Conservation (phyloP, 2,329 filamentous ascomycete genomes). For the Talaromyces sp. region DNA sequence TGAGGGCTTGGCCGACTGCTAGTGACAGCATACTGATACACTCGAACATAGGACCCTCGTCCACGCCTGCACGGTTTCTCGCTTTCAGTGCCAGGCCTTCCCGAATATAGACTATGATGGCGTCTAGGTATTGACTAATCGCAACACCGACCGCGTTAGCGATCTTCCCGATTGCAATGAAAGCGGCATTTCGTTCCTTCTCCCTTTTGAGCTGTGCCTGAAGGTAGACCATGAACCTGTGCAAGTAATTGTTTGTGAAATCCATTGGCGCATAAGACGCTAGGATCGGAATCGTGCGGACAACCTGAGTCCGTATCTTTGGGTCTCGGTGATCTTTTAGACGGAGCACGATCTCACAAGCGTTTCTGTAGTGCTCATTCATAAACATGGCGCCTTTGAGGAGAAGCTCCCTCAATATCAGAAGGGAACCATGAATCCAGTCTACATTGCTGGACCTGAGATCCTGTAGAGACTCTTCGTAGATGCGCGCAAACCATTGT, state of each 20-base stretch:
- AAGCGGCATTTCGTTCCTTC: constrained; percentile 89
- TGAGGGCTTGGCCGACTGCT: constrained; percentile 91
- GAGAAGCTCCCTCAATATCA: constrained; percentile 89
- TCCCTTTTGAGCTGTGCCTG: constrained; percentile 92
- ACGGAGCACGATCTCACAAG: constrained; percentile 87
- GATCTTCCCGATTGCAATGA: constrained; percentile 92
- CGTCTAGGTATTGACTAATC: constrained; percentile 92
- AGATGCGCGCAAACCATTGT: constrained; percentile 87
- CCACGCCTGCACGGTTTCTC: constrained; percentile 56
- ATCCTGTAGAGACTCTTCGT: constrained; percentile 77
- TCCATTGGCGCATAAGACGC: constrained; percentile 90
- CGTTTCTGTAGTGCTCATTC: constrained; percentile 88
- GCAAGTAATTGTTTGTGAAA: constrained; percentile 82
- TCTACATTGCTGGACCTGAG: constrained; percentile 80
- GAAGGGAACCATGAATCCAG: constrained; percentile 86
- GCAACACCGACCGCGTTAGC: constrained; percentile 94
- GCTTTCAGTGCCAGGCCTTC: constrained; percentile 85
- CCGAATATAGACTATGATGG: constrained; percentile 87
- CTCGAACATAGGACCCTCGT: constrained; percentile 81
- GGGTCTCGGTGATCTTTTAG: constrained; percentile 91
- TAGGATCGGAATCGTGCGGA: constrained; percentile 85
- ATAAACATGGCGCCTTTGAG: constrained; percentile 98
- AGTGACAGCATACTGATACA: constrained; percentile 96
- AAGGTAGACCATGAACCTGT: constrained; percentile 96
- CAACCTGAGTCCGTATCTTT: constrained; percentile 84